Evolutionary conservation across 1,139 yeast species (phyloP).

Genomic region (Meyerozyma carpophila): DNA sequence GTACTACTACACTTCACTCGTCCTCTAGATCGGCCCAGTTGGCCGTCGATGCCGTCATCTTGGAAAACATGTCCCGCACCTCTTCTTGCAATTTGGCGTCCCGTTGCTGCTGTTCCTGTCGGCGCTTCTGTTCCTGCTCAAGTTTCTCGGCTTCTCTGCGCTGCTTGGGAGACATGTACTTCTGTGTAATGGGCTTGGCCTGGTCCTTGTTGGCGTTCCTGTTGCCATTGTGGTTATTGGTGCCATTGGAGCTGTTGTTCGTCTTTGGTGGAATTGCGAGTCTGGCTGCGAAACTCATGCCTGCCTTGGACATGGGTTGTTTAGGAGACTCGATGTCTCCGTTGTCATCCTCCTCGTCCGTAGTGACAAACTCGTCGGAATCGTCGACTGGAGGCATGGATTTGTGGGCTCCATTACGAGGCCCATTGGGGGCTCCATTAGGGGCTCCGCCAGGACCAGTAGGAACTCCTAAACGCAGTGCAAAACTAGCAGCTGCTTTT

Average conservation of each 20-base stretch:
- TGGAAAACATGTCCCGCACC: slow-evolving; percentile 25
- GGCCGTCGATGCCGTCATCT: slow-evolving; percentile 22
- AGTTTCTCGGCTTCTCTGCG: slow-evolving; percentile 8
- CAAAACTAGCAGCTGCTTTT: slow-evolving; percentile 22
- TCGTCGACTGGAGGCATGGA: slow-evolving; percentile 1
- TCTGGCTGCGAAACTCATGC: slow-evolving; percentile 17
- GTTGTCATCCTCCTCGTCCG: slow-evolving; percentile 5
- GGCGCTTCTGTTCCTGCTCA: slow-evolving; percentile 8
- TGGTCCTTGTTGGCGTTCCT: background rate
- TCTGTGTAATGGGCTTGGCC: background rate
- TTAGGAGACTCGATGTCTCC: slow-evolving; percentile 4
- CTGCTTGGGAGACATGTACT: slow-evolving; percentile 12
- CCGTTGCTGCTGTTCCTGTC: slow-evolving; percentile 8
- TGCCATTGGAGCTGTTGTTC: slow-evolving; percentile 5
- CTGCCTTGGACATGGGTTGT: slow-evolving; percentile 8
- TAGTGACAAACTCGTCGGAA: slow-evolving; percentile 4
- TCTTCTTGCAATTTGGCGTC: slow-evolving; percentile 23
- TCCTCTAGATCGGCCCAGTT: slow-evolving; percentile 33
- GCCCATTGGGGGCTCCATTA: slow-evolving; percentile 2
- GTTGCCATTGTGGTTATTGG: slow-evolving; percentile 4
- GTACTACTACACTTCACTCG: slow-evolving; percentile 5
- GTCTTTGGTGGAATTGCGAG: slow-evolving; percentile 11
- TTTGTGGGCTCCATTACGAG: slow-evolving; percentile 2
- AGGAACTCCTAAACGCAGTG: slow-evolving; percentile 18
- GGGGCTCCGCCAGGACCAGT: slow-evolving; percentile 1